Evolutionary conservation across 23 red algal genomes (phyloP).

Genomic region (Chondrus crispus): DNA sequence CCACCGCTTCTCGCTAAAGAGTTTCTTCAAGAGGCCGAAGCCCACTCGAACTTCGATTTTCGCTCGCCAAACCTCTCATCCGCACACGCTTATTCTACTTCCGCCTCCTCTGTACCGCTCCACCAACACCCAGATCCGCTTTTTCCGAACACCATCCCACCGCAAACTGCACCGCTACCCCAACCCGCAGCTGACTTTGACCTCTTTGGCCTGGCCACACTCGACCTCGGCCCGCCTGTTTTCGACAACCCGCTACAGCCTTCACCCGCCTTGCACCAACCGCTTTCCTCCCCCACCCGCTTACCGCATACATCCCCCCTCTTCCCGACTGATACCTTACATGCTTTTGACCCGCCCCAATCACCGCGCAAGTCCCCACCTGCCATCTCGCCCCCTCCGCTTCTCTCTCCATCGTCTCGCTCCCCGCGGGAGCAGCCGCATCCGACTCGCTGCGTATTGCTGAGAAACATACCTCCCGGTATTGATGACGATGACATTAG

Average conservation of each 20-base stretch:
- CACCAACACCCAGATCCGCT: not conserved
- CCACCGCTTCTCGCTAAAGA: not conserved
- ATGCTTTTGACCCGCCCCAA: no score
- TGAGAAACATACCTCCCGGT: slow-evolving; percentile 75
- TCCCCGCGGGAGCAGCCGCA: slow-evolving; percentile 19
- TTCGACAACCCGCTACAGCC: not conserved
- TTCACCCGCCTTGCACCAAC: slow-evolving; percentile 8
- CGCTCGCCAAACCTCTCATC: not conserved
- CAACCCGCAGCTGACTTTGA: not conserved
- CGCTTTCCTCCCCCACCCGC: not conserved
- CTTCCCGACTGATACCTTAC: no score
- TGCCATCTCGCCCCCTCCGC: not conserved
- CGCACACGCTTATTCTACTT: not conserved
- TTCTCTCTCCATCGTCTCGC: not conserved
- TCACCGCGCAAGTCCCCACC: not conserved
- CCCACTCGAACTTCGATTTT: not conserved
- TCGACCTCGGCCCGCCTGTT: slow-evolving; percentile 47
- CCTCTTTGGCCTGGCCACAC: slow-evolving; percentile 31
- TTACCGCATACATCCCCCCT: not conserved
- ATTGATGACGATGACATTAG: slow-evolving; percentile 80
- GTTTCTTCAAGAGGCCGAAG: not conserved
- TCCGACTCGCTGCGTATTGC: slow-evolving; percentile 68
- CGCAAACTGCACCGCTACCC: not conserved
- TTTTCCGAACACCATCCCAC: not conserved
- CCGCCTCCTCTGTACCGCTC: not conserved